Percentiles rank a stretch among this genome's conserved stretches.
Evolutionary conservation across 2,329 filamentous ascomycete species (phyloP).

Genomic region (Xylaria sp.): DNA sequence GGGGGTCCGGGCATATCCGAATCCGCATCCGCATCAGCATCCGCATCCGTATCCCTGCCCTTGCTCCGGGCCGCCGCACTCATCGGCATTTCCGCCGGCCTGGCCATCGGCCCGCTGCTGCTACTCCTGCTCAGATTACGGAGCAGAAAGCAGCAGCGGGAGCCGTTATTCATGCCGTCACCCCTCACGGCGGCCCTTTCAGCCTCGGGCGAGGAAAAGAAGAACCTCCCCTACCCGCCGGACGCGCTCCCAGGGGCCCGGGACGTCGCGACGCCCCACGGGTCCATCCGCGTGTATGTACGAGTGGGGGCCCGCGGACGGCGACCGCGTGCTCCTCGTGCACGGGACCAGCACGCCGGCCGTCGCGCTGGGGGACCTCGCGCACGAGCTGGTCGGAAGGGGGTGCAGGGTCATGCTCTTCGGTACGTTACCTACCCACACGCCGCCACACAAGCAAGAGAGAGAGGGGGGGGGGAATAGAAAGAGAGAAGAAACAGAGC

Average conservation of each 20-base stretch:
- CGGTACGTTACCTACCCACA: constrained; percentile 48
- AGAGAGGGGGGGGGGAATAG: not conserved
- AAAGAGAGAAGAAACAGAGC: not conserved
- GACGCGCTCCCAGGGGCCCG: constrained; percentile 70
- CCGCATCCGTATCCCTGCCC: not conserved
- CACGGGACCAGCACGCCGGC: constrained; percentile 84
- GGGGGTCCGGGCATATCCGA: not conserved
- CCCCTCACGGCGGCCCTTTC: constrained; percentile 8
- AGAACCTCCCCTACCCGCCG: constrained; percentile 65
- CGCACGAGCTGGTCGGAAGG: constrained; percentile 62
- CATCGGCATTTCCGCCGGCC: not conserved
- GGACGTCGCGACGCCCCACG: constrained; percentile 71
- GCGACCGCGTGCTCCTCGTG: constrained; percentile 72
- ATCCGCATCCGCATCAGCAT: not conserved
- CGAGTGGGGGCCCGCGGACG: constrained; percentile 76
- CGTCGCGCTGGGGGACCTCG: constrained; percentile 68
- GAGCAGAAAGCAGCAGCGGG: not conserved
- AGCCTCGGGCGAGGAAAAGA: constrained; percentile 3
- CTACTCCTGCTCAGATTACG: not conserved
- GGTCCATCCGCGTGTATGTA: constrained; percentile 76
- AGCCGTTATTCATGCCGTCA: constrained; percentile 13
- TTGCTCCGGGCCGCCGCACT: constrained; percentile 4
- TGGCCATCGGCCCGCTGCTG: not conserved
- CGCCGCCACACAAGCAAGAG: too few species aligned
- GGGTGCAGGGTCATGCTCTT: constrained; percentile 82